Percentiles rank a stretch among this genome's conserved stretches.
Evolutionary conservation across 441 rosid genomes (phyloP).

Genomic region (Melastoma candidum): DNA sequence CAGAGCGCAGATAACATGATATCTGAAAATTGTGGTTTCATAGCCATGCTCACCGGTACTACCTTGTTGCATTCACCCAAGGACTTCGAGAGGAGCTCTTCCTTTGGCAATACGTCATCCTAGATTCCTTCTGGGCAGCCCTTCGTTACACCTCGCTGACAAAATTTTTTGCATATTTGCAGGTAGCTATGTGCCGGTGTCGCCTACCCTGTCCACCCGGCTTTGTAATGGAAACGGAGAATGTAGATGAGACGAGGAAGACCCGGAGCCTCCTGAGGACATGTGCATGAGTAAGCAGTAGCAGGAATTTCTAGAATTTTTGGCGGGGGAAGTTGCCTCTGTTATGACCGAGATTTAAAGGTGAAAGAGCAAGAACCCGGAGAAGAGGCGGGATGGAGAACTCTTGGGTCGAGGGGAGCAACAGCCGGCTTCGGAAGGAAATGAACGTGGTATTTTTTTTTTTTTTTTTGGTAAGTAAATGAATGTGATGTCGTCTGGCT

Average conservation of each 20-base stretch:
- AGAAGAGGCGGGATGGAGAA: no score
- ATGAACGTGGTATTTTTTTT: no score
- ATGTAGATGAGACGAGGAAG: constrained; percentile 31
- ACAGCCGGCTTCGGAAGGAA: no score
- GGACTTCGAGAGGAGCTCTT: constrained; percentile 44
- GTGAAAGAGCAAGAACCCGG: no score
- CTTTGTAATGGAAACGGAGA: constrained; percentile 37
- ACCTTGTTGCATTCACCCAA: constrained; percentile 47
- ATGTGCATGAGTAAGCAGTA: constrained; percentile 33
- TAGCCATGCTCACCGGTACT: constrained; percentile 54
- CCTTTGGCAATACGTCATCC: constrained; percentile 28
- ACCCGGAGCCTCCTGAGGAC: constrained; percentile 21
- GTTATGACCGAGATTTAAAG: no score
- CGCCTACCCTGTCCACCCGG: constrained; percentile 43
- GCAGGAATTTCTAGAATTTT: background rate
- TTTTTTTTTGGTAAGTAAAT: no score
- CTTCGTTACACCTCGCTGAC: background rate
- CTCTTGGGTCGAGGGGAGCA: no score
- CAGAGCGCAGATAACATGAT: constrained; percentile 40
- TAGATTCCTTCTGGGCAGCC: no score
- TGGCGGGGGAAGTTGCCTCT: no score
- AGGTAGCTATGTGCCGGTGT: constrained; percentile 28
- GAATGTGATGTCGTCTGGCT: no score
- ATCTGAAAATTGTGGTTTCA: constrained; percentile 60
- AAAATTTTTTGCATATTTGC: constrained; percentile 8